Evolutionary conservation across 257 asterid genomes (phyloP).

Genomic region (Solanum chilense): DNA sequence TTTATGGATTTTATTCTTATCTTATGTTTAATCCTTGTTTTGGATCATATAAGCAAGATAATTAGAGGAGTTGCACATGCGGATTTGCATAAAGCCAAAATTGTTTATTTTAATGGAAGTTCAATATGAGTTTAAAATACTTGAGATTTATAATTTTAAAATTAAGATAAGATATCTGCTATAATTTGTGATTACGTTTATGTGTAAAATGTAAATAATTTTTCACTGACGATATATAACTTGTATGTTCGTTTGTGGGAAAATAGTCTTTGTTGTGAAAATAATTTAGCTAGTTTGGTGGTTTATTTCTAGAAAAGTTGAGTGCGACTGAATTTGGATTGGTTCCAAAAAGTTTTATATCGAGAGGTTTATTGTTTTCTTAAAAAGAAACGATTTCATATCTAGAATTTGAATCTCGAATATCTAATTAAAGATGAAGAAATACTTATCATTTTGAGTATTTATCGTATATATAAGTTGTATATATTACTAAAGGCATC

Average conservation of each 20-base stretch:
- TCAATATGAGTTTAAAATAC: background rate
- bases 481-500: background rate
- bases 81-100: background rate
- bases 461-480: background rate
- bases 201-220: background rate
- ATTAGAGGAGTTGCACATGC: background rate
- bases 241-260: background rate
- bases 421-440: too few species aligned
- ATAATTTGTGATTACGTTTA: background rate
- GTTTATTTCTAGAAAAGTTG: too few species aligned
- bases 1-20: background rate
- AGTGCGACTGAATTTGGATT: background rate
- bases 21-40: background rate
- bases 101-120: background rate
- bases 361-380: too few species aligned
- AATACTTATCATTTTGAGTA: too few species aligned
- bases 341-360: accelerated
- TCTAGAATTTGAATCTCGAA: too few species aligned
- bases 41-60: background rate
- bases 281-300: too few species aligned
- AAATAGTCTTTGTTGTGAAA: too few species aligned
- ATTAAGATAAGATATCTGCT: background rate
- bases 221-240: background rate
- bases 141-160: background rate
- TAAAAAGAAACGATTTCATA: too few species aligned